Base-by-base conservation (phyloP, 2,329 filamentous ascomycete species). In the Scleromitrula shiraiana region DNA sequence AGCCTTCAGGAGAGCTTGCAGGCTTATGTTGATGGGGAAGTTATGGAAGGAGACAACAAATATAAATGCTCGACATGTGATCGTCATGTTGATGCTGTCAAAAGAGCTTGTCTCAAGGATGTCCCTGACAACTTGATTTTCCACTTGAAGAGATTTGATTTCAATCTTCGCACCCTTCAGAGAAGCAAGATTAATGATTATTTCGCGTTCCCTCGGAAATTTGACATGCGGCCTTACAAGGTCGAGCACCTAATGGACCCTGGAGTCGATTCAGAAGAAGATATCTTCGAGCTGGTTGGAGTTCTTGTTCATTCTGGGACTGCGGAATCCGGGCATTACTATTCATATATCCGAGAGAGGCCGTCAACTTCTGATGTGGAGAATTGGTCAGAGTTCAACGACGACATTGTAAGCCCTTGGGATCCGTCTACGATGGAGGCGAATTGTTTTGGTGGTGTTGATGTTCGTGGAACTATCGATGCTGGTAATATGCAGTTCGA, bases 41-140 rank as follows among this genome's bases (percentile, higher is more conserved):
- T 93, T 29, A 90, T 98, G 85, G 88, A 95, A 72, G 93, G 94
- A 83, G 89, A 95, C 60, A 97, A 98, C 71, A 96, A 95, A 68
- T 98, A 97, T 72, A 95, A 94, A 56, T 98, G 93, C 68, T 90
- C 89, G 24, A 85, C 80, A 4, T 98, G 93, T 64, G 86, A 88
- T 53, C 79, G 80, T 9, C 85, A 93, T 59, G 93, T 98, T 14
- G 85, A 96, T 66, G 93, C 93, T 17, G 88, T 97, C 56, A 96
- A 95, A 66, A 79, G 88, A 59, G 86, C 90, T 10, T 97, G 91
- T 59, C 70, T 97, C 49, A 95, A 96, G 63, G 85, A 95, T 52
- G 80, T 96, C 6, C 91, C 93, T 0, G 85, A 98, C 66, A 90
- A 95, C 61, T 70, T 98, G 32, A 97, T 97, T 50, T 94, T 97